Conservation (phyloP, 495 filamentous ascomycete species). For the Penicillium chermesinum region DNA sequence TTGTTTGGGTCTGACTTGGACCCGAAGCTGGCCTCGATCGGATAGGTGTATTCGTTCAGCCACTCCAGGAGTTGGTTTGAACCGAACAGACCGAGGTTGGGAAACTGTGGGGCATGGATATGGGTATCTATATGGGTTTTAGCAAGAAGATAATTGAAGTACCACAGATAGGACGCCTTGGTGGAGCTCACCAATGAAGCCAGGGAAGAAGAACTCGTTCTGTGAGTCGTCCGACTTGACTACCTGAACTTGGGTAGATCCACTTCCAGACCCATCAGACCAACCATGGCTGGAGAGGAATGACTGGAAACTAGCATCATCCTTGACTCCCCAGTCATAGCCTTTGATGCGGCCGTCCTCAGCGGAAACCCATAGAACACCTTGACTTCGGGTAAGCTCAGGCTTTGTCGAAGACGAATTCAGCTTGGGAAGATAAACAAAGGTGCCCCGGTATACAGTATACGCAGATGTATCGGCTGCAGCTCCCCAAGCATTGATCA, state of each 20-base stretch:
- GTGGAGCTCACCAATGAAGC: conserved; percentile 67
- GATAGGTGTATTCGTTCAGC: conserved; percentile 94
- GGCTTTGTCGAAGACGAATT: conserved; percentile 15
- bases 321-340: conserved; percentile 30
- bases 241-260: conserved; percentile 16
- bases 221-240: conserved; percentile 29
- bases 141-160: too few relatives aligned
- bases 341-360: conserved; percentile 56
- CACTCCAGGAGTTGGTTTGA: conserved; percentile 84
- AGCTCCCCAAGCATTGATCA: conserved; percentile 8
- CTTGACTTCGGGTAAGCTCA: conserved; percentile 38
- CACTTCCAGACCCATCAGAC: conserved; percentile 12
- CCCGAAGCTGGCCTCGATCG: conserved; percentile 70
- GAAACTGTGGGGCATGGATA: conserved; percentile 90
- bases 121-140: conserved; percentile 67
- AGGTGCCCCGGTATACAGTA: conserved; percentile 43
- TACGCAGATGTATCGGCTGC: conserved; percentile 16
- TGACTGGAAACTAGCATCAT: conserved; percentile 35
- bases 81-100: conserved; percentile 88
- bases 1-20: conserved; percentile 12
- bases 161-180: not conserved
- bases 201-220: conserved; percentile 81
- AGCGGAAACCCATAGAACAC: conserved; percentile 60
- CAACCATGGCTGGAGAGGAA: conserved; percentile 45
- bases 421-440: conserved; percentile 37